phyloP scores from a whole-genome alignment of 75 land plant genomes.

The Picea sitchensis region DNA sequence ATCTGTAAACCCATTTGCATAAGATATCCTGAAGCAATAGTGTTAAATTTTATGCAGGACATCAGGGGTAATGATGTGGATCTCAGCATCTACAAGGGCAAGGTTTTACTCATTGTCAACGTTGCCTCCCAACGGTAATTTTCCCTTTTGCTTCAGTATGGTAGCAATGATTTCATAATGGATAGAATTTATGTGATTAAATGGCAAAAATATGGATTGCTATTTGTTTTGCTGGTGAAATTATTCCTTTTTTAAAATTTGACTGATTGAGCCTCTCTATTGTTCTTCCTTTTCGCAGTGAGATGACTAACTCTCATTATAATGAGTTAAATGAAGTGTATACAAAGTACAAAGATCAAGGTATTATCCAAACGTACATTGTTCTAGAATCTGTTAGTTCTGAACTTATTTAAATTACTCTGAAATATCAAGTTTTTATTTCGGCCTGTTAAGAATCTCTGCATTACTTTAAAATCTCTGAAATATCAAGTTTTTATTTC shows the following conservation, averaged over 20 bases:
- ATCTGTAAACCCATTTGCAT: neutral
- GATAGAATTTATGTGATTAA: neutral
- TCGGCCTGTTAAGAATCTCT: neutral
- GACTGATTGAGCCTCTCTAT: neutral
- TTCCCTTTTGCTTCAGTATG: neutral
- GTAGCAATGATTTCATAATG: too few relatives aligned
- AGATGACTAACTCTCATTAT: conserved; percentile 64
- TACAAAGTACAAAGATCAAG: conserved; percentile 64
- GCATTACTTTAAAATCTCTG: neutral
- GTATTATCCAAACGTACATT: conserved; percentile 8
- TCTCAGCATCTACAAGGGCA: conserved; percentile 73
- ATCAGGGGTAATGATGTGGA: conserved; percentile 71
- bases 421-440: neutral
- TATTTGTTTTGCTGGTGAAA: neutral
- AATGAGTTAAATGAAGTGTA: conserved; percentile 64
- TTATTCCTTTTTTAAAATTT: neutral
- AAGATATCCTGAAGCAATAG: neutral
- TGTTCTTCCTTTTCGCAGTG: conserved; percentile 31
- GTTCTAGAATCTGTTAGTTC: neutral
- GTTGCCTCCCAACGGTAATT: conserved; percentile 83
- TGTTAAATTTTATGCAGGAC: conserved; percentile 34
- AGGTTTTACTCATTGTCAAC: conserved; percentile 81
- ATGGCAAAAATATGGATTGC: neutral
- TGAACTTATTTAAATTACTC: neutral
- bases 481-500: neutral